Percentiles rank a stretch among this genome's conserved stretches.
These are phyloP conservation scores for Candida orba DNA, from an alignment of 805 yeast species.

Conservation along the genomic window DNA sequence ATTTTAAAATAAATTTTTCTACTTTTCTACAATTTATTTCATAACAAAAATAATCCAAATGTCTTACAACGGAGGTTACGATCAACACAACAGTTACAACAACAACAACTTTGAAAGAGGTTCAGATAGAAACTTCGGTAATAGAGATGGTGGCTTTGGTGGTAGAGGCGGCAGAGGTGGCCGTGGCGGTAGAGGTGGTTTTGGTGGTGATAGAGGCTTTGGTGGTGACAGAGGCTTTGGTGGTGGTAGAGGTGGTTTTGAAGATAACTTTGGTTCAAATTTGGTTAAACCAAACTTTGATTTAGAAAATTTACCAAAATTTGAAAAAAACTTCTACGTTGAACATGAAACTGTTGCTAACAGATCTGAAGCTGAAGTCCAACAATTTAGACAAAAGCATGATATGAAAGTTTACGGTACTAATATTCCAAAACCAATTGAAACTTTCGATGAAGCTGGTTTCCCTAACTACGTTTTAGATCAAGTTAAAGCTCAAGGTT, in stretches of 20 bases:
- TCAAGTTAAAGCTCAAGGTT: constrained; percentile 88
- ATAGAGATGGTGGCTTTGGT: constrained; percentile 33
- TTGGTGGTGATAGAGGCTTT: constrained; percentile 23
- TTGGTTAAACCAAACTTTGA: constrained; percentile 80
- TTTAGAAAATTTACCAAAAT: constrained; percentile 66
- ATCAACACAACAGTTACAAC: constrained; percentile 27
- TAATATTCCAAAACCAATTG: constrained; percentile 91
- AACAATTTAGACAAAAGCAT: constrained; percentile 67
- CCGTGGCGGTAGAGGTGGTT: constrained; percentile 22
- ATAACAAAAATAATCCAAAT: constrained; percentile 8
- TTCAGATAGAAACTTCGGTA: constrained; percentile 26
- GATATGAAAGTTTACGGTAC: constrained; percentile 82
- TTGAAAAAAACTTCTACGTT: constrained; percentile 90
- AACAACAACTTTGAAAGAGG: constrained; percentile 29
- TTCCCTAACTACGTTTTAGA: constrained; percentile 89
- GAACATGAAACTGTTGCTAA: constrained; percentile 75
- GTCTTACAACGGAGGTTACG: constrained; percentile 25
- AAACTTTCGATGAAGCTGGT: constrained; percentile 92
- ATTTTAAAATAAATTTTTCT: not conserved
- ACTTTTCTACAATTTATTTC: not conserved
- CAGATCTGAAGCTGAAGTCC: constrained; percentile 69
- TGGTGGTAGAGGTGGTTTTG: constrained; percentile 33
- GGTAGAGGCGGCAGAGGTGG: constrained; percentile 14
- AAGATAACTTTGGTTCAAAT: constrained; percentile 41
- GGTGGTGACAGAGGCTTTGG: constrained; percentile 22